Evolutionary conservation across 2,329 filamentous ascomycete genomes (phyloP).

Genomic region (Fusarium sp.): DNA sequence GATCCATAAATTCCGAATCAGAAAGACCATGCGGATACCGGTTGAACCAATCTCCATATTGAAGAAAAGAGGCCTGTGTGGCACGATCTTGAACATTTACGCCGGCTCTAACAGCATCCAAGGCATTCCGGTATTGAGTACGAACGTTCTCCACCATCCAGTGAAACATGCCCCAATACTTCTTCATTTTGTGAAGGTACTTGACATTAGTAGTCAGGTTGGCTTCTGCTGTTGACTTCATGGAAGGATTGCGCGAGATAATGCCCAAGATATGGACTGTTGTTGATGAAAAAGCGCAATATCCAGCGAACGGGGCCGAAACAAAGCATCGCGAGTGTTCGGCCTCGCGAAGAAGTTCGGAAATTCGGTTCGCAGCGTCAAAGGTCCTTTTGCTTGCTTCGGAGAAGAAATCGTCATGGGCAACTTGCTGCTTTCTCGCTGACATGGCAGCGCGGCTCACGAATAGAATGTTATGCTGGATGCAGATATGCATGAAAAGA

Average conservation of each 20-base stretch:
- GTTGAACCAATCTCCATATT: constrained; percentile 98
- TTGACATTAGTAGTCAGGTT: constrained; percentile 89
- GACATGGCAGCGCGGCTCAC: constrained; percentile 88
- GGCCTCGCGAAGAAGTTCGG: constrained; percentile 80
- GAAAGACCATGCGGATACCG: constrained; percentile 93
- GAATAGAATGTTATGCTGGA: constrained; percentile 90
- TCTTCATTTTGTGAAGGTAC: constrained; percentile 94
- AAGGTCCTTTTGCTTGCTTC: constrained; percentile 80
- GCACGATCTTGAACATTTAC: constrained; percentile 59
- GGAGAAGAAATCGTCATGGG: constrained; percentile 80
- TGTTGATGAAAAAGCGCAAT: constrained; percentile 91
- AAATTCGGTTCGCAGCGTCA: constrained; percentile 86
- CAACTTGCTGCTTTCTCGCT: constrained; percentile 72
- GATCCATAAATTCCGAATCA: constrained; percentile 82
- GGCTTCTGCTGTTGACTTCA: constrained; percentile 81
- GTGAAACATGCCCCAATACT: constrained; percentile 98
- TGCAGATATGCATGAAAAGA: constrained; percentile 87
- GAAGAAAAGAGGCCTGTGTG: constrained; percentile 74
- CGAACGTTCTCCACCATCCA: constrained; percentile 95
- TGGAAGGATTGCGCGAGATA: constrained; percentile 80
- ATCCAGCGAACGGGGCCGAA: constrained; percentile 91
- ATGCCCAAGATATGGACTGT: constrained; percentile 95
- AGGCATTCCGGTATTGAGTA: constrained; percentile 84
- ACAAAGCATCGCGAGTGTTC: constrained; percentile 74
- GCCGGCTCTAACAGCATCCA: constrained; percentile 80